phyloP scores from a whole-genome alignment of 1,284 basidiomycete genomes.

The Tilletia indica region DNA sequence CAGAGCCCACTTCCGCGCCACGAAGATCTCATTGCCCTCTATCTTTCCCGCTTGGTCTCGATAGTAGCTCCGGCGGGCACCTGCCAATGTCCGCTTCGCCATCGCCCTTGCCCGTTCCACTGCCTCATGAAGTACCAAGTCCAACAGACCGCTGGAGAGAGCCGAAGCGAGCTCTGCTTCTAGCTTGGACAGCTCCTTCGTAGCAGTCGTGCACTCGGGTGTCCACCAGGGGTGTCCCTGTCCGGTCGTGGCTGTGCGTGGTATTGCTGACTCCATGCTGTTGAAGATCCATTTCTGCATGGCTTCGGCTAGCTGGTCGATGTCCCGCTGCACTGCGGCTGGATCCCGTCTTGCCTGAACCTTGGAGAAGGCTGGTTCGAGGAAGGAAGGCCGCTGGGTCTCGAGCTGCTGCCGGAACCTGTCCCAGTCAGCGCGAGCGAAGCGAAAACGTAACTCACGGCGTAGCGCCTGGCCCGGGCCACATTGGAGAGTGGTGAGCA shows the following conservation, averaged over 20 bases:
- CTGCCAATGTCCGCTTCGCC: background rate
- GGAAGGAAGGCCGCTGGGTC: background rate
- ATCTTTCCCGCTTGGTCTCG: background rate
- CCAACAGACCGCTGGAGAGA: background rate
- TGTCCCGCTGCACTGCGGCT: background rate
- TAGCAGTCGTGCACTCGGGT: background rate
- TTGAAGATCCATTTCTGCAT: background rate
- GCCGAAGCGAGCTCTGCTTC: background rate
- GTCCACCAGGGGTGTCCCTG: constrained; percentile 8
- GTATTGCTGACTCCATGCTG: background rate
- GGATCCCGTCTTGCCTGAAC: background rate
- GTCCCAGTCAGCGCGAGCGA: constrained; percentile 9
- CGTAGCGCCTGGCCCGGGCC: background rate
- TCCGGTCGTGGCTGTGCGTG: background rate
- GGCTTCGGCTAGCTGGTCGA: background rate
- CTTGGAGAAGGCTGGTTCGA: background rate
- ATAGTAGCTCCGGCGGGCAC: background rate
- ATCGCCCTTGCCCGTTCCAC: background rate
- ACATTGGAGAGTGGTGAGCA: background rate
- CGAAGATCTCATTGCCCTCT: constrained; percentile 2
- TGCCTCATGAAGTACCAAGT: background rate
- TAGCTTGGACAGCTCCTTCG: background rate
- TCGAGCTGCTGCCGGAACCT: background rate
- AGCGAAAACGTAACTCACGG: background rate
- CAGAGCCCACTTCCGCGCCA: background rate